Evolutionary conservation across 352 stramenopile species (phyloP), one percentile per base, ranked within the genome.

Genomic region (Phytophthora ramorum): DNA sequence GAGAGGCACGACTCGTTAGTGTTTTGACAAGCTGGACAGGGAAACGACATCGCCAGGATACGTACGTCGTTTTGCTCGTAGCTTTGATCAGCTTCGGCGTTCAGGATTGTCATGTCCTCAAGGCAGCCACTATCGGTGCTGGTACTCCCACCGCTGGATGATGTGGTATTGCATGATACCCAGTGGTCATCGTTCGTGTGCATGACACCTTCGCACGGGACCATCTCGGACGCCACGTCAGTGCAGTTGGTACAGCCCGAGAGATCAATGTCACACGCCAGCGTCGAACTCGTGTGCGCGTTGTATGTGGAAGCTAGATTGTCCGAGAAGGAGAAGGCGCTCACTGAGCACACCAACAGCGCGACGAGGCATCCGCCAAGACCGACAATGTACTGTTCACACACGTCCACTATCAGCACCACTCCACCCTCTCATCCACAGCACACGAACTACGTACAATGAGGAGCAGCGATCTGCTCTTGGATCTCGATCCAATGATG

Each of bases 161-260:
- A 54, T 3, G 58, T 56, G 48, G 45, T 28, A 34, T 60, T 59
- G 63, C 85, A 93, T 1, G 76, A 75, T 2, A 75, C 50, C 82
- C 81, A 91, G 40, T 67, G 73, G 34, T 66, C 79, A 34, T 76
- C 45, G 13, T 12, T 47, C 12, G 72, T 51, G 14, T 73, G 69
- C 17, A 69, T 78, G 34, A 81, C 75, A 30, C 85, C 85, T 44
- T 78, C 41, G 34, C 83, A 92, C 20, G 49, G 22, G 26, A 70
- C 55, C 49, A 81, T 64, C 14, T 79, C 51, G 0, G 61, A 51
- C 0, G 57, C 38, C 0, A 75, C 45, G 34, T 71, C 64, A 2
- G 85, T 91, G 65, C 87, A 96, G 56, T 96, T 96, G 46, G 81
- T 83, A 69, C 87, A 96, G n/a, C 83, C 81, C 0, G 68, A 60